Evolutionary conservation across 78 protist species (phyloP).

Genomic region (Planoprotostelium fungivorum): DNA sequence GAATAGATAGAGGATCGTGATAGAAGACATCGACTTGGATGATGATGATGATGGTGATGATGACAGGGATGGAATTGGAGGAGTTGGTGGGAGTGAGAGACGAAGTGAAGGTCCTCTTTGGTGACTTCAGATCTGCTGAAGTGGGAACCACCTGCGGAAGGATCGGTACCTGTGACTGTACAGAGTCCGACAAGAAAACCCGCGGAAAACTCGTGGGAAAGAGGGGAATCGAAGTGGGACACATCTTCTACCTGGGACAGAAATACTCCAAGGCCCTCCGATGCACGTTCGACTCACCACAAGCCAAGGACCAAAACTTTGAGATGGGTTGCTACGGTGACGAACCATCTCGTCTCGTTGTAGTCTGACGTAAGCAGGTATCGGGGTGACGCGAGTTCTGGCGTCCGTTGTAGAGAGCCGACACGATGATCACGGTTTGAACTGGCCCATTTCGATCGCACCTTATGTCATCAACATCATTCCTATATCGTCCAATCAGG

Average conservation of each 20-base stretch:
- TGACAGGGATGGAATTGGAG: no score
- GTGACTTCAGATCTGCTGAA: conserved; percentile 7
- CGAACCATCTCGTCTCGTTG: neutral
- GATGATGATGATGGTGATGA: no score
- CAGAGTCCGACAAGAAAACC: neutral
- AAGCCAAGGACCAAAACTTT: conserved; percentile 5
- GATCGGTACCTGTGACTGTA: neutral
- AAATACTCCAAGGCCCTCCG: conserved; percentile 25
- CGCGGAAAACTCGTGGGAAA: neutral
- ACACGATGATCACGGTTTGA: neutral
- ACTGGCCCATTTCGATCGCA: conserved; percentile 33
- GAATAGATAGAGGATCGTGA: no score
- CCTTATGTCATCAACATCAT: conserved; percentile 35
- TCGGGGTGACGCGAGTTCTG: conserved; percentile 56
- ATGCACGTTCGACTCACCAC: neutral
- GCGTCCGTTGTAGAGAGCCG: conserved; percentile 44
- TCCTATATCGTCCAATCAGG: conserved; percentile 10
- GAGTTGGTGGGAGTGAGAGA: no score
- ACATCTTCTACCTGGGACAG: conserved; percentile 47
- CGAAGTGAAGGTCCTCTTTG: neutral
- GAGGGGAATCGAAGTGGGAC: conserved; percentile 64
- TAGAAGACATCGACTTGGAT: no score
- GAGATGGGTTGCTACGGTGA: conserved; percentile 64
- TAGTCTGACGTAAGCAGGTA: neutral
- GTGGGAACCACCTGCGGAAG: conserved; percentile 21